Percentiles rank a stretch among this genome's conserved stretches.
Conservation (phyloP, 2,329 filamentous ascomycete genomes). For the Talaromyces sp. region DNA sequence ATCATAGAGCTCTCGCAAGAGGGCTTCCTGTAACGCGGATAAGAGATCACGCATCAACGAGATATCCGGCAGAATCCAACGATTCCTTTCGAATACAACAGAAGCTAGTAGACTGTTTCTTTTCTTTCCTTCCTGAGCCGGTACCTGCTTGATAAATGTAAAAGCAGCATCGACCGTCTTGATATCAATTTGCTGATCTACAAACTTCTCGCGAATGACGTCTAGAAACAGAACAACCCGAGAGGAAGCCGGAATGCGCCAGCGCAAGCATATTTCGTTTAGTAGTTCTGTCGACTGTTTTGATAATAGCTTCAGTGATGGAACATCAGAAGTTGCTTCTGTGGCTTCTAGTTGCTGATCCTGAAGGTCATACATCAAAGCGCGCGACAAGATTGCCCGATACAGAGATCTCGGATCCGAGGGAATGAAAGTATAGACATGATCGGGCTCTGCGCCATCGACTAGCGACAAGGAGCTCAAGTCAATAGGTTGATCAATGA, state of each 20-base stretch:
- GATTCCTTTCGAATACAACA: constrained; percentile 55
- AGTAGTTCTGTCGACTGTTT: constrained; percentile 78
- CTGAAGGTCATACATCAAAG: constrained; percentile 61
- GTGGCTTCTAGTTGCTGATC: constrained; percentile 53
- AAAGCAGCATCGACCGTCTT: constrained; percentile 82
- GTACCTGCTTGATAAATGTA: constrained; percentile 71
- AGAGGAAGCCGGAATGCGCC: constrained; percentile 82
- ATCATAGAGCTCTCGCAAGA: constrained; percentile 83
- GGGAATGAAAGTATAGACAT: constrained; percentile 82
- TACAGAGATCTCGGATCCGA: constrained; percentile 79
- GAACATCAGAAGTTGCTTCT: constrained; percentile 47
- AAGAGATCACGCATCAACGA: constrained; percentile 72
- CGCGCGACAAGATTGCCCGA: constrained; percentile 74
- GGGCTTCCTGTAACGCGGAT: constrained; percentile 69
- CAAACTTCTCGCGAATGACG: constrained; percentile 77
- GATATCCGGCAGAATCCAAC: constrained; percentile 69
- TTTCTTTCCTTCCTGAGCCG: constrained; percentile 61
- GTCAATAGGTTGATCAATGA: constrained; percentile 64
- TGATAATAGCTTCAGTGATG: constrained; percentile 59
- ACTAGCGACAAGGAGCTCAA: constrained; percentile 60
- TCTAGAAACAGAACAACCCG: constrained; percentile 79
- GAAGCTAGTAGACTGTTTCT: constrained; percentile 48
- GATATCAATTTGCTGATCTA: constrained; percentile 75
- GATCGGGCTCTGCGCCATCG: constrained; percentile 47
- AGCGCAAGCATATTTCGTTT: constrained; percentile 79